A percentile compares a stretch with the other conserved stretches of the same genome.
Evolutionary conservation across 2,329 filamentous ascomycete genomes (phyloP).

Genomic region (Pyrenophora tritici-repentis): DNA sequence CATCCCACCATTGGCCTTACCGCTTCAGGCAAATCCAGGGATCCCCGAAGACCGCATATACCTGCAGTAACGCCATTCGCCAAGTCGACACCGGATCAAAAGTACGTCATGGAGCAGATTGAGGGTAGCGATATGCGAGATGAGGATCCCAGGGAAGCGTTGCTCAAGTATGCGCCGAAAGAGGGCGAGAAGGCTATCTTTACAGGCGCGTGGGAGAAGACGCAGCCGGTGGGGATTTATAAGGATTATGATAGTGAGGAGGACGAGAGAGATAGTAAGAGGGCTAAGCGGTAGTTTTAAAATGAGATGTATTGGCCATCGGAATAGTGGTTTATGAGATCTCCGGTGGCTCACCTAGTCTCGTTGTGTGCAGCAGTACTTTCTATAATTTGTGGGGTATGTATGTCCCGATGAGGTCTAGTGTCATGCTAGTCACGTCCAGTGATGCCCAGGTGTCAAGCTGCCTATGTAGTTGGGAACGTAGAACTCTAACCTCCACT

Average conservation of each 20-base stretch:
- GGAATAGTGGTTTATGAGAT: too few relatives aligned
- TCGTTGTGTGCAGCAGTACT: too few relatives aligned
- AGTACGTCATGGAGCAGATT: slow-evolving; percentile 85
- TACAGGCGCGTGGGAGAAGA: slow-evolving; percentile 89
- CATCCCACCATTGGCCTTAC: slow-evolving; percentile 76
- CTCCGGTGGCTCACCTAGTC: too few relatives aligned
- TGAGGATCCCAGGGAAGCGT: slow-evolving; percentile 90
- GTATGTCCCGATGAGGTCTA: too few relatives aligned
- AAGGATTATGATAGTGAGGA: slow-evolving; percentile 88
- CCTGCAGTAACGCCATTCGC: slow-evolving; percentile 87
- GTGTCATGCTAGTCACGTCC: too few relatives aligned
- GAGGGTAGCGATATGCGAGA: slow-evolving; percentile 91
- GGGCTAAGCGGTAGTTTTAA: slow-evolving; percentile 26
- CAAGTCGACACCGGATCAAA: slow-evolving; percentile 86
- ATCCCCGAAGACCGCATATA: slow-evolving; percentile 83
- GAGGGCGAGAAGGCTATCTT: slow-evolving; percentile 93
- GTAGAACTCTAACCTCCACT: too few relatives aligned
- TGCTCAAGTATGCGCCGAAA: slow-evolving; percentile 93
- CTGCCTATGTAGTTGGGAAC: too few relatives aligned
- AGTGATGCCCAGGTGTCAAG: too few relatives aligned
- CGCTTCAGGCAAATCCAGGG: slow-evolving; percentile 74
- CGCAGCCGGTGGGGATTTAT: slow-evolving; percentile 91
- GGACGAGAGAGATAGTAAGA: slow-evolving; percentile 70
- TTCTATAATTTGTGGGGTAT: too few relatives aligned
- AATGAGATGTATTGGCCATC: too few relatives aligned